These are phyloP conservation scores for Porphyrellus cyaneotinctus DNA, from an alignment of 768 basidiomycete species.

Conservation along the genomic window DNA sequence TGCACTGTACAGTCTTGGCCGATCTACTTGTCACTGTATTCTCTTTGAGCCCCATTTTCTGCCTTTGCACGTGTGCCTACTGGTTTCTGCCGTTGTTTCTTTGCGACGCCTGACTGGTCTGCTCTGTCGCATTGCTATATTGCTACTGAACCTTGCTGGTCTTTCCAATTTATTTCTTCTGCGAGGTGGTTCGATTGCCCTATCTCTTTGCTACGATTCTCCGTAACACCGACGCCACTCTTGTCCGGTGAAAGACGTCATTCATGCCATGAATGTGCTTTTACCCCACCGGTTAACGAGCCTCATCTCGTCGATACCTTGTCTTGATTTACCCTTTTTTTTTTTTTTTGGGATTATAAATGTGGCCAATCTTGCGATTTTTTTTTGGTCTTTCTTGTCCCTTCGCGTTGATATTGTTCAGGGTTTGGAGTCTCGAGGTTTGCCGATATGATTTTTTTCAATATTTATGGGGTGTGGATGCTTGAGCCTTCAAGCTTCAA, in stretches of 20 bases:
- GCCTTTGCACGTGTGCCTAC: constrained; percentile 14
- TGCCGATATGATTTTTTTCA: too few relatives aligned
- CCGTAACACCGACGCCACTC: constrained; percentile 1
- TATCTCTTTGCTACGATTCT: not conserved
- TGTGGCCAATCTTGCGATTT: not conserved
- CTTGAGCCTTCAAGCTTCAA: not conserved
- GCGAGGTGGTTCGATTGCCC: constrained; percentile 12
- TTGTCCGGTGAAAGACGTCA: constrained; percentile 16
- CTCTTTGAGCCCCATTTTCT: constrained; percentile 11
- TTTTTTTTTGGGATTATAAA: not conserved
- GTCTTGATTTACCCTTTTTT: not conserved
- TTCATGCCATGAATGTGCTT: constrained; percentile 20
- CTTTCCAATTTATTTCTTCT: not conserved
- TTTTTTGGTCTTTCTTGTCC: too few relatives aligned
- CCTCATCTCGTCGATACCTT: constrained; percentile 36
- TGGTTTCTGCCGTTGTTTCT: constrained; percentile 23
- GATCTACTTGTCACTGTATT: constrained; percentile 25
- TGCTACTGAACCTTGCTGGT: not conserved
- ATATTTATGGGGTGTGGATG: not conserved
- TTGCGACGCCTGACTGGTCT: constrained; percentile 27
- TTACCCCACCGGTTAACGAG: constrained; percentile 31
- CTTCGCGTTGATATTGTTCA: too few relatives aligned
- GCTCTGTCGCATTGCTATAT: constrained; percentile 15
- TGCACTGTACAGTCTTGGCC: constrained; percentile 19
- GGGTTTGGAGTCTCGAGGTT: too few relatives aligned